Conservation (phyloP, 495 filamentous ascomycete species). For the Daldinia vernicosa region DNA sequence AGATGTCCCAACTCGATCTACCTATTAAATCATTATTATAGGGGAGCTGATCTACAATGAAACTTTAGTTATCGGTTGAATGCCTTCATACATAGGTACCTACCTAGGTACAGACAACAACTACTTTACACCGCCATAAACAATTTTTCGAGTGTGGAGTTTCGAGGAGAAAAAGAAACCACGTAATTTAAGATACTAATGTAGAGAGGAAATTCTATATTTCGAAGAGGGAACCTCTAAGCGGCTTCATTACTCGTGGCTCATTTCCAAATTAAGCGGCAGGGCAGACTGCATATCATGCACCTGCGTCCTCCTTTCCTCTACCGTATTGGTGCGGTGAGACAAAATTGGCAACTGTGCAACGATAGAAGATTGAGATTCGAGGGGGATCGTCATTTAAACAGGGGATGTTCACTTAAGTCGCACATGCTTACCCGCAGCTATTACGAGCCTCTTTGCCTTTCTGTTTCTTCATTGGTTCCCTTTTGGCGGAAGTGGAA, state of each 20-base stretch:
- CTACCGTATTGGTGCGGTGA: slow-evolving; percentile 18
- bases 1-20: background rate
- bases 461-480: slow-evolving; percentile 6
- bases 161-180: background rate
- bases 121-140: background rate
- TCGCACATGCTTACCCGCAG: slow-evolving; percentile 14
- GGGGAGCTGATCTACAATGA: too few relatives aligned
- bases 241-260: background rate
- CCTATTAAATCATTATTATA: background rate
- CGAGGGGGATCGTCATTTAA: slow-evolving; percentile 3
- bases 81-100: background rate
- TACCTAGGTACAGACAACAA: too few relatives aligned
- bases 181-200: background rate
- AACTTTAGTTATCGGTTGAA: background rate
- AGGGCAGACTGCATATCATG: slow-evolving; percentile 3
- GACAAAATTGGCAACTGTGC: slow-evolving; percentile 18
- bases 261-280: slow-evolving; percentile 1
- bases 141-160: background rate
- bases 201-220: background rate
- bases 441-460: slow-evolving; percentile 26
- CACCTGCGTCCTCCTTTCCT: slow-evolving; percentile 4
- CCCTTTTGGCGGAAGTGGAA: background rate
- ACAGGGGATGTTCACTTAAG: slow-evolving; percentile 15
- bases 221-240: background rate
- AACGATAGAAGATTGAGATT: slow-evolving; percentile 28